Base-by-base conservation (phyloP, 2,329 filamentous ascomycete species). In the Dendrostoma leiphaemia region DNA sequence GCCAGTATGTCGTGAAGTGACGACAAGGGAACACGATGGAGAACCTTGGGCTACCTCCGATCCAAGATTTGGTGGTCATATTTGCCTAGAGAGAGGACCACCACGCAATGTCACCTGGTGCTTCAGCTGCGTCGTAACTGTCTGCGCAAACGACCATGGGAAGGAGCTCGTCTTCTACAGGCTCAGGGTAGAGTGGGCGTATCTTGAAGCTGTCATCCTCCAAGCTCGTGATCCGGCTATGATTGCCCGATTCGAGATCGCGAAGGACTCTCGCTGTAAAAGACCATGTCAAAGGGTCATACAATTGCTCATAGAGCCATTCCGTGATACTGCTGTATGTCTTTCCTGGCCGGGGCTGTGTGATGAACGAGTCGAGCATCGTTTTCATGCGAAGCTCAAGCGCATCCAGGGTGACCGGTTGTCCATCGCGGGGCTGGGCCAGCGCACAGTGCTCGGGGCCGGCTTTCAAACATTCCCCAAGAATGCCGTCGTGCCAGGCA, bases 401-500 rank as follows among this genome's bases (percentile, higher is more conserved):
- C 3, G 60, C 63, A 2, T 61, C 44, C 2, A 77, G 60, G 0
- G 69, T 70, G 15, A 76, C 68, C 4, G 63, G 45, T 2, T 63
- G 45, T 0, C 57, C 62, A 13, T 64, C 57, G 4, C 54, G 61
- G 1, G 70, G 62, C 52, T 65, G 70, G 8, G 76, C 74, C 1
- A 80, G 64, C 1, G 72, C 72, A 46, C 77, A 80, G 54, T 75
- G 60, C 3, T 74, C 62, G 1, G 74, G 73, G 0, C 78, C 77
- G 6, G 77, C 76, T 3, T 72, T 70, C 47, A 80, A 40, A 41
- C 78, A 81, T 57, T 79, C 76, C 21, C 75, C 76, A 2, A 80
- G 63, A 48, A 81, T 79, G 13, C 77, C 77, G 52, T 80, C 75
- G 23, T 66, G 68, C 73, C 74, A 80, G 1, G 74, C 74, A 56